Evolutionary conservation across 768 basidiomycete species (phyloP), one percentile per base, ranked within the genome.

Genomic region (Steccherinum ochraceum): DNA sequence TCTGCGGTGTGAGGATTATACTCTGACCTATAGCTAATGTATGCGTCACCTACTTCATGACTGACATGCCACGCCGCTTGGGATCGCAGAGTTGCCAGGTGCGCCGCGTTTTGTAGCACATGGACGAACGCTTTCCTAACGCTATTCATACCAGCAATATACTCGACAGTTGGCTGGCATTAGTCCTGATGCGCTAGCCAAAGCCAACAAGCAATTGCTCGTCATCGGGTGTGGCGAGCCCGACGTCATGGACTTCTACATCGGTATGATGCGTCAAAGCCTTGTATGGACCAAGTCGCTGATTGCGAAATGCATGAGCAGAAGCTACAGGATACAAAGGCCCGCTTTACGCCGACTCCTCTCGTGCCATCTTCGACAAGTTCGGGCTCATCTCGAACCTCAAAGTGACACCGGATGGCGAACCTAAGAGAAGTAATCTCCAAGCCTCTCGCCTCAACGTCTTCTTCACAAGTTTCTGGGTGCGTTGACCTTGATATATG

Each of bases 141-240:
- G 19, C 25, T 43, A n/a, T n/a, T n/a, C 10, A 40, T 13, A 20
- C 23, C 52, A 83, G 77, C 64, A 63, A 48, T 84, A 80, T 53
- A 75, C 81, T 13, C 60, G 68, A 46, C 64, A 75, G 42, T 67
- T 84, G 2, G 72, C 71, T 2, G 49, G 66, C 0, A 64, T 81
- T 1, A 67, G 75, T 3, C 48, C 68, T 30, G 69, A 72, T 3
- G 64, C 67, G 0, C 61, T 84, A 7, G 63, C 69, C 1, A 57
- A 61, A 5, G 75, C 79, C 1, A 63, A 60, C 2, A 63, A 65
- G 0, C 67, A 68, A 35, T 65, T 84, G 4, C 66, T 78, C 1
- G 63, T 84, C 16, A 66, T 86, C 25, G 84, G 83, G 7, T 84
- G 83, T 59, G 83, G 84, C 2, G 74, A n/a, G n/a, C n/a, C n/a